Conservation (phyloP, 208 protist genomes). For the Trypanosomatidae sp. region DNA sequence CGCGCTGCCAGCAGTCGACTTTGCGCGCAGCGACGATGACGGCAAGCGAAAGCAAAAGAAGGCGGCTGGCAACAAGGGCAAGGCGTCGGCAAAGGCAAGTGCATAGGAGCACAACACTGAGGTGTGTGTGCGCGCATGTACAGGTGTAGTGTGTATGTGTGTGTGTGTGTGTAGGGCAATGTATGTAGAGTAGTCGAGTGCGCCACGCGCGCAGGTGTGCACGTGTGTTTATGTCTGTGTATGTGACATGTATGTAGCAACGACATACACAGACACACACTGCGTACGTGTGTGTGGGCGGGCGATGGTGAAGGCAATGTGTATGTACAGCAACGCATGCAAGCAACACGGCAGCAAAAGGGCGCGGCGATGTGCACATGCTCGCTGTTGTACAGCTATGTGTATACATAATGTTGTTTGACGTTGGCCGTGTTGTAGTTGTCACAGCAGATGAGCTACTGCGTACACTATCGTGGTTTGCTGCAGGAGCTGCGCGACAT, state of each 20-base stretch:
- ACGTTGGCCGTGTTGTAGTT: no score
- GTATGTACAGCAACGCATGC: no score
- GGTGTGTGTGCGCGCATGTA: not conserved
- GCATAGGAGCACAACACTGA: not conserved
- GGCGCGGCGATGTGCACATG: no score
- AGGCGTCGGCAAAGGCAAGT: not conserved
- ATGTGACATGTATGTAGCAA: no score
- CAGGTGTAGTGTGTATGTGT: not conserved
- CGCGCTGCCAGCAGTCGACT: constrained; percentile 51
- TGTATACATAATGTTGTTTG: no score
- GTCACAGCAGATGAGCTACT: no score
- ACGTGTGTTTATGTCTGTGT: not conserved
- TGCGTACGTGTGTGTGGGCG: no score
- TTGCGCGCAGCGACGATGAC: constrained; percentile 58
- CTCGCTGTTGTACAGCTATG: no score
- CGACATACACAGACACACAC: no score
- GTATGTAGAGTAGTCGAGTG: not conserved
- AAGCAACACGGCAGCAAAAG: no score
- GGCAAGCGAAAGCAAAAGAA: no score
- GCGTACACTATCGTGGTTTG: constrained; percentile 2
- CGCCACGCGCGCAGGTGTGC: not conserved
- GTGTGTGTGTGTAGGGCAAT: not conserved
- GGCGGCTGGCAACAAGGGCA: not conserved
- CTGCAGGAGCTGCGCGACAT: constrained; percentile 7
- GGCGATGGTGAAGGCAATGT: no score